Evolutionary conservation across 495 filamentous ascomycete species (phyloP).

Genomic region (Podospora fimiseda): DNA sequence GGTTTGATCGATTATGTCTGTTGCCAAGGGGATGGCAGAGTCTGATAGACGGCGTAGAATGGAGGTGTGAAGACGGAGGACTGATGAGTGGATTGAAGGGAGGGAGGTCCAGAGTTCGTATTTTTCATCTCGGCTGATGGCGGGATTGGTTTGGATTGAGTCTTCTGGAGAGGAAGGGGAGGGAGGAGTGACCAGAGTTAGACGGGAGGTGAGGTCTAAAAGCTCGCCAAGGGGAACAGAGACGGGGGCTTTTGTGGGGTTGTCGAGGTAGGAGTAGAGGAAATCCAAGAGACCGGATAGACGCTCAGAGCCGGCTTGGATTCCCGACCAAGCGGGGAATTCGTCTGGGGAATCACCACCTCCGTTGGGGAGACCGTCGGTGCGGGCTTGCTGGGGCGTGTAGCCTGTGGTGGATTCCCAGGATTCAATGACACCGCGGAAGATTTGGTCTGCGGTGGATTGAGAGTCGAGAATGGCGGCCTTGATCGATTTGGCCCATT

Average conservation of each 20-base stretch:
- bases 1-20: conserved; percentile 59
- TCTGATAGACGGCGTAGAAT: conserved; percentile 49
- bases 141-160: conserved; percentile 50
- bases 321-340: conserved; percentile 62
- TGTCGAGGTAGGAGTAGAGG: conserved; percentile 42
- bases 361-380: conserved; percentile 37
- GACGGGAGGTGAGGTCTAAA: conserved; percentile 56
- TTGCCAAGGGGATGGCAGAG: conserved; percentile 47
- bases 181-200: conserved; percentile 61
- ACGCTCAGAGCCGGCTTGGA: conserved; percentile 63
- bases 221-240: conserved; percentile 58
- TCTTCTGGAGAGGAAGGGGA: conserved; percentile 30
- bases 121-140: conserved; percentile 69
- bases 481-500: conserved; percentile 64
- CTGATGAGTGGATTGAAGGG: conserved; percentile 65
- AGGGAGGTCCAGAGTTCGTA: conserved; percentile 65
- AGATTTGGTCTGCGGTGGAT: conserved; percentile 62
- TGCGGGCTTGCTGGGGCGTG: conserved; percentile 23
- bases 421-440: conserved; percentile 68
- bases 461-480: conserved; percentile 56
- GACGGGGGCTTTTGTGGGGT: conserved; percentile 54
- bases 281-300: conserved; percentile 57
- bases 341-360: conserved; percentile 39
- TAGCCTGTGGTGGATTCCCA: conserved; percentile 58
- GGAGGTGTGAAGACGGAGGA: conserved; percentile 50